Percentiles rank a stretch among this genome's conserved stretches.
Conservation (phyloP, 441 rosid genomes). For the Biscutella laevigata region DNA sequence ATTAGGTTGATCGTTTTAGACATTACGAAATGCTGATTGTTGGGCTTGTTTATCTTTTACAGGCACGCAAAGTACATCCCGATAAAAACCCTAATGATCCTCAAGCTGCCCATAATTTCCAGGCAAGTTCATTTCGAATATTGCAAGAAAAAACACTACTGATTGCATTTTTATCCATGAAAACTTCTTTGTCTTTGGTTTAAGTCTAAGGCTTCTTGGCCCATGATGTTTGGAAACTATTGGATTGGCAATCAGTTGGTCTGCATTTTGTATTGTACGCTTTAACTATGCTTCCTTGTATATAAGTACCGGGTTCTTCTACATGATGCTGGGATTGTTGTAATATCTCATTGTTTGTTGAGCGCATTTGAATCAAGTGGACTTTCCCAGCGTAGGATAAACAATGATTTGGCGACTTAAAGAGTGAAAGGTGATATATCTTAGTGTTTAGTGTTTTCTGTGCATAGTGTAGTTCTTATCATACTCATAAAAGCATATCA, state of each 20-base stretch:
- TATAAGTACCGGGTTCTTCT: not conserved
- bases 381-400: not conserved
- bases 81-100: constrained; percentile 97
- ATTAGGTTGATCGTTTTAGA: not conserved
- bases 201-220: not conserved
- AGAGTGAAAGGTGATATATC: not conserved
- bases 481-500: not conserved
- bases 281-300: not conserved
- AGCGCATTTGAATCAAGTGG: not conserved
- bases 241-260: not conserved
- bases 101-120: constrained; percentile 88
- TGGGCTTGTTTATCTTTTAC: constrained; percentile 19
- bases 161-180: not conserved
- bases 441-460: not conserved
- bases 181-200: not conserved
- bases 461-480: not conserved
- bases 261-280: not conserved
- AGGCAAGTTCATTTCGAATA: constrained; percentile 36
- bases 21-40: constrained; percentile 1
- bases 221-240: not conserved
- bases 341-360: not conserved
- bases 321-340: not conserved
- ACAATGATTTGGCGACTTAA: not conserved
- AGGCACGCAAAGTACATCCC: constrained; percentile 97
- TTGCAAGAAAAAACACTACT: not conserved